Base-by-base conservation (phyloP, 2,329 filamentous ascomycete genomes). In the Fusarium sp. region DNA sequence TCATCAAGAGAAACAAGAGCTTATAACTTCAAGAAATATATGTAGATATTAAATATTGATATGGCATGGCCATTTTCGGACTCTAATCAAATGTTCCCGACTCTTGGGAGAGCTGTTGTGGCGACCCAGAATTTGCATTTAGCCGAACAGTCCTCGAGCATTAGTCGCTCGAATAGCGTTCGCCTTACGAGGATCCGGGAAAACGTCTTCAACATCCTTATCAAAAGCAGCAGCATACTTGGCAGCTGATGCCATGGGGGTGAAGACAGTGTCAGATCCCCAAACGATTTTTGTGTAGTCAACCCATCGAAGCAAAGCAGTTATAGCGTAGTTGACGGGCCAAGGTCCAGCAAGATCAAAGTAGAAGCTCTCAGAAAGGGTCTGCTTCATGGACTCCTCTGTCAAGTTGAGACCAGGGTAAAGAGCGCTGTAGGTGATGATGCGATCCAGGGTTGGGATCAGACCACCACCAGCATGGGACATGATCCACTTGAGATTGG, bases 381-480 rank as follows among this genome's bases (percentile, higher is more conserved):
- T 60, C 0, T 66, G 18, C n/a, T 66, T 66, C 62, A 67, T 33
- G 1, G 53, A 66, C 1, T 30, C 62, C 20, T 67, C 64, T 2
- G 64, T 66, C 26, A 66, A 9, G 8, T 66, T 67, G 2, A 66
- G 40, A 3, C 46, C 62, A 0, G 64, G 64, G 26, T 66, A 66
- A 2, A 66, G 61, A 17, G 53, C 38, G 9, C 64, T 66, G n/a
- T 66, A 66, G 0, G 64, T 66, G 12, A 66, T 11, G 3, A 66
- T 66, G 9, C 76, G 61, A 10, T 78, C 75, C 1, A 77, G 20
- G 1, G 74, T 76, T 5, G 76, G 71, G 4, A 77, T 48, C 5
- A 78, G 67, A 3, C 63, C 76, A 11, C 76, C 76, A 0, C 76
- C 74, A 13, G 70, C 75, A 20, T 78, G 76, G 0, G 76, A 73